Percentiles rank a stretch among this genome's conserved stretches.
These are phyloP conservation scores for Artemisia annua DNA, from an alignment of 129 eudicot species.

Conservation along the genomic window DNA sequence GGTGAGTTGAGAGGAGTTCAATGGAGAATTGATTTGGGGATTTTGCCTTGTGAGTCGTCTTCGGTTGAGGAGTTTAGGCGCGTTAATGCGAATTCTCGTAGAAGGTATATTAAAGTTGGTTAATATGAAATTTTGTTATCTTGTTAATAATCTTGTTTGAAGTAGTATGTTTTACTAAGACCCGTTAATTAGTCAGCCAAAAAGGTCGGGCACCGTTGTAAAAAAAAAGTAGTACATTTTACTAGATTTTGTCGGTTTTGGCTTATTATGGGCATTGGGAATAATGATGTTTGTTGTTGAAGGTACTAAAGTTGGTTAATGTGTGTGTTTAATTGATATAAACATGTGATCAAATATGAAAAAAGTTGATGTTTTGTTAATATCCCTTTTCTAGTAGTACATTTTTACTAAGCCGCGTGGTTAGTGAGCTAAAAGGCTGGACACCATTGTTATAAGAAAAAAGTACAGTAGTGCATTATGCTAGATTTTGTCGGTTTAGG, in stretches of 20 bases:
- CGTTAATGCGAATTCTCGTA: slow-evolving; percentile 71
- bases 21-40: slow-evolving; percentile 94
- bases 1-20: slow-evolving; percentile 71
- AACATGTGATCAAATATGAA: too few species aligned
- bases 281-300: slow-evolving; percentile 68
- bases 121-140: background rate
- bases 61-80: slow-evolving; percentile 70
- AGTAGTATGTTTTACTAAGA: too few species aligned
- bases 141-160: background rate
- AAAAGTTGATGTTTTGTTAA: too few species aligned
- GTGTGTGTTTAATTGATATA: slow-evolving; percentile 10
- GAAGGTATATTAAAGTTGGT: slow-evolving; percentile 48
- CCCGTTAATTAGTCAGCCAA: too few species aligned
- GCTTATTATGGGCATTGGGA: background rate
- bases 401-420: too few species aligned
- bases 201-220: too few species aligned
- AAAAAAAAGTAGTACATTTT: too few species aligned
- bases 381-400: too few species aligned
- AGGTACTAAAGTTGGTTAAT: slow-evolving; percentile 39
- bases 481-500: too few species aligned
- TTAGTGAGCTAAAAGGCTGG: too few species aligned
- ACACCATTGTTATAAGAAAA: too few species aligned
- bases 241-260: background rate
- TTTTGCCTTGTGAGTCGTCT: slow-evolving; percentile 57
- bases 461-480: too few species aligned